Evolutionary conservation across 148 eudicot genomes (phyloP).

Genomic region (Talinum fruticosum): DNA sequence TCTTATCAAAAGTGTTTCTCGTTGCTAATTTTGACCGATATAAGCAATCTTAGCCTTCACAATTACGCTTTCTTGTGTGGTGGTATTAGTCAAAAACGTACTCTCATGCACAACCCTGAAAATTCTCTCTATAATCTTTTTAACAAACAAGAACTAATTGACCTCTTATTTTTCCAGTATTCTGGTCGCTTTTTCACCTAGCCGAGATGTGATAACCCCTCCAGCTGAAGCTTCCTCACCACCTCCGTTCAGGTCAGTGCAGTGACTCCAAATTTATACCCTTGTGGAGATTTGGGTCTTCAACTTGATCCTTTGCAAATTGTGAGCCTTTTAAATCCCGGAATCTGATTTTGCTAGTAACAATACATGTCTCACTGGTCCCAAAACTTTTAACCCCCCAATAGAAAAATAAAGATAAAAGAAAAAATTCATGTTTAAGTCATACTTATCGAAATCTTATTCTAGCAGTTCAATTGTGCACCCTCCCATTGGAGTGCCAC

Average conservation of each 20-base stretch:
- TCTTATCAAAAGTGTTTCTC: neutral
- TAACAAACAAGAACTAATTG: neutral
- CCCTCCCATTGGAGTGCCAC: conserved; percentile 47
- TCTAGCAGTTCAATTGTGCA: conserved; percentile 47
- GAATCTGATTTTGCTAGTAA: neutral
- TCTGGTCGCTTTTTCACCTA: conserved; percentile 74
- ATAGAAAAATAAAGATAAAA: neutral
- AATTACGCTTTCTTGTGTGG: neutral
- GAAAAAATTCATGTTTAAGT: neutral
- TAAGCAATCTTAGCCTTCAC: neutral
- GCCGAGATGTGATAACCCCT: conserved; percentile 48
- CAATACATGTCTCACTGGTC: neutral
- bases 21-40: neutral
- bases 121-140: neutral
- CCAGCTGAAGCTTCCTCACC: conserved; percentile 67
- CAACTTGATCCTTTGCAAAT: neutral
- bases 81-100: neutral
- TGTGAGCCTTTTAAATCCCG: neutral
- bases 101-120: neutral
- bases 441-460: neutral
- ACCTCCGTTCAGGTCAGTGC: conserved; percentile 67
- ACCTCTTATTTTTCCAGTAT: conserved; percentile 47
- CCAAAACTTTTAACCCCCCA: neutral
- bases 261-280: neutral
- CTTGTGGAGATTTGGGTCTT: neutral